These are phyloP conservation scores for Scenedesmus sp. DNA, from an alignment of 163 green algal genomes.

Conservation along the genomic window DNA sequence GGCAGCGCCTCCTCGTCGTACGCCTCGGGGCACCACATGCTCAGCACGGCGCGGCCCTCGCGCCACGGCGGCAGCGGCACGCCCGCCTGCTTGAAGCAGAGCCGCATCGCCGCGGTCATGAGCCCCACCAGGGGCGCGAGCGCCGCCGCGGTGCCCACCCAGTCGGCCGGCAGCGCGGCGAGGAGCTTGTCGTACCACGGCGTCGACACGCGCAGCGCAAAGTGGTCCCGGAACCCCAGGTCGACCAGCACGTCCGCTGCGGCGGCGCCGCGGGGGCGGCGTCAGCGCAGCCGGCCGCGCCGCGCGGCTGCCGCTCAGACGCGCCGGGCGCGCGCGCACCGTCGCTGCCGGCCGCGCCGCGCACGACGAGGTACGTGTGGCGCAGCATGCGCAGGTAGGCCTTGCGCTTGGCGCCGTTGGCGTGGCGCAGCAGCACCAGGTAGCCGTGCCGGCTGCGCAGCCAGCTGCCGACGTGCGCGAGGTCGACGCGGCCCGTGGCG, in stretches of 20 bases:
- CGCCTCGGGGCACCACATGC: constrained; percentile 16
- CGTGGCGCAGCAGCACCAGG: constrained; percentile 34
- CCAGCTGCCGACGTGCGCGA: constrained; percentile 10
- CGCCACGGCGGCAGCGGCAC: constrained; percentile 41
- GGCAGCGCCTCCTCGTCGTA: constrained; percentile 32
- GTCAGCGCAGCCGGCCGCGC: background rate
- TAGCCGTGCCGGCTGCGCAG: constrained; percentile 40
- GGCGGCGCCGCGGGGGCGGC: background rate
- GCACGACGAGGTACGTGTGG: constrained; percentile 35
- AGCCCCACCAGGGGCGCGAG: constrained; percentile 20
- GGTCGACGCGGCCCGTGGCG: constrained; percentile 8
- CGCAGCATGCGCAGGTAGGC: constrained; percentile 35
- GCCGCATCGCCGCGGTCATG: constrained; percentile 27
- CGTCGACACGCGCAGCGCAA: background rate
- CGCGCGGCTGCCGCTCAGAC: no score
- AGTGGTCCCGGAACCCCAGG: constrained; percentile 37
- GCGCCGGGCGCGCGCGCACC: background rate
- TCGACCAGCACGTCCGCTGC: constrained; percentile 27
- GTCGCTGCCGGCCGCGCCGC: constrained; percentile 6
- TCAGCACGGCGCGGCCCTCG: constrained; percentile 27
- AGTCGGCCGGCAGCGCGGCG: constrained; percentile 39
- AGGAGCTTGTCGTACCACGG: constrained; percentile 37
- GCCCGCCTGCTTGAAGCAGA: constrained; percentile 26
- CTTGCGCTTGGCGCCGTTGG: constrained; percentile 12
- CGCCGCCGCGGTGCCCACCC: constrained; percentile 17